phyloP scores from a whole-genome alignment of 805 yeast genomes.

The Pichia paraexigua region DNA sequence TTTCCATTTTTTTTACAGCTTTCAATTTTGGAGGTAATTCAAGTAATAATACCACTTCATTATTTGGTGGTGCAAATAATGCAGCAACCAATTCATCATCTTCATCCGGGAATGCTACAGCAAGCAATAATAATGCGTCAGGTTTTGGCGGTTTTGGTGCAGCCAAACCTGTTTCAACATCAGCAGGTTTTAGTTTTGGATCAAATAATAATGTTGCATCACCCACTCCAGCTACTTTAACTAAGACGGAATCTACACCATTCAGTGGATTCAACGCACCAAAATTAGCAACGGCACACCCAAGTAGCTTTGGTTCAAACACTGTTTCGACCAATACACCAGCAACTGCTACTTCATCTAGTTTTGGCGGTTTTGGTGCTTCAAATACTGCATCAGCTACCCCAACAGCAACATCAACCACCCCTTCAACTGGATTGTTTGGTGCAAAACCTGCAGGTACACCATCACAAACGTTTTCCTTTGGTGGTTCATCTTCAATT shows the following conservation, averaged over 20 bases:
- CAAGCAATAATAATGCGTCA: not conserved
- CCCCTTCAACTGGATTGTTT: not conserved
- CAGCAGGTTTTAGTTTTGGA: not conserved
- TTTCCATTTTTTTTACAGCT: not conserved
- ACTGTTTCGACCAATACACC: not conserved
- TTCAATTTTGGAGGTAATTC: slow-evolving; percentile 4
- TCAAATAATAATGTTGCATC: not conserved
- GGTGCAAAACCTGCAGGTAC: not conserved
- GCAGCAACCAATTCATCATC: not conserved
- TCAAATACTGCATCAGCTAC: slow-evolving; percentile 1
- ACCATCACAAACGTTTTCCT: not conserved
- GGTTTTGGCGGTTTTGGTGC: slow-evolving; percentile 1
- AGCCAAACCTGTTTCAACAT: not conserved
- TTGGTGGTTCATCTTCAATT: not conserved
- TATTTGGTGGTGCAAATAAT: not conserved
- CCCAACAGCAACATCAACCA: slow-evolving; percentile 12
- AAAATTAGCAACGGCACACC: not conserved
- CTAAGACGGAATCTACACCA: slow-evolving; percentile 2
- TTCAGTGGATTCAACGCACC: slow-evolving; percentile 1
- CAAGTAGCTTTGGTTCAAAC: not conserved
- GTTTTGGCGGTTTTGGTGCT: slow-evolving; percentile 1
- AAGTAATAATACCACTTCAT: not conserved
- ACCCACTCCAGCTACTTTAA: not conserved
- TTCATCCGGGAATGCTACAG: not conserved
- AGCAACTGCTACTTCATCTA: not conserved